Evolutionary conservation across 805 yeast genomes (phyloP).

Genomic region (Yarrowia osloensis): DNA sequence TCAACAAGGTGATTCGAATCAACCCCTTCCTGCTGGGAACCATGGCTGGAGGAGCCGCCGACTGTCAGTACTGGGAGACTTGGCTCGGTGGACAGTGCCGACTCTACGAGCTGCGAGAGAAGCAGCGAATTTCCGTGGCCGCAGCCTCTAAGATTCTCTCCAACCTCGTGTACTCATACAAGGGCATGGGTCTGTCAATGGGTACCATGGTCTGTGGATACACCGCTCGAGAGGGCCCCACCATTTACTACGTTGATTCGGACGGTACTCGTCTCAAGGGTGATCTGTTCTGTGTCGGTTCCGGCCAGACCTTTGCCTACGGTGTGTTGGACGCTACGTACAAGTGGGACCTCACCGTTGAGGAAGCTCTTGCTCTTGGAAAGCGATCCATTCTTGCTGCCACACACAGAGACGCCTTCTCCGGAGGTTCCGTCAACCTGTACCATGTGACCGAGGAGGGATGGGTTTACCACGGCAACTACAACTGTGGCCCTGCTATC

Average conservation of each 20-base stretch:
- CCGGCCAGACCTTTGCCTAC: constrained; percentile 98
- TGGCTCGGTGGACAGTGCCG: constrained; percentile 98
- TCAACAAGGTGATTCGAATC: constrained; percentile 94
- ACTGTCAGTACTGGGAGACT: constrained; percentile 98
- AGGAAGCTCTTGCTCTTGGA: constrained; percentile 91
- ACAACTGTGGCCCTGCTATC: constrained; percentile 85
- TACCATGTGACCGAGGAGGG: constrained; percentile 92
- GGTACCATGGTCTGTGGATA: constrained; percentile 99
- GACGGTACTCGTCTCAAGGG: constrained; percentile 97
- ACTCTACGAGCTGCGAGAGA: constrained; percentile 89
- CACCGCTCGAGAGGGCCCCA: constrained; percentile 92
- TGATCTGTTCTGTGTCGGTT: constrained; percentile 94
- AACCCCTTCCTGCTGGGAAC: constrained; percentile 94
- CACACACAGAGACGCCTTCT: constrained; percentile 96
- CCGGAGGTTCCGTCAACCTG: constrained; percentile 94
- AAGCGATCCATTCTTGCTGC: constrained; percentile 96
- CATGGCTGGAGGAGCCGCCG: constrained; percentile 99
- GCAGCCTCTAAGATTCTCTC: constrained; percentile 94
- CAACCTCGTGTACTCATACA: constrained; percentile 87
- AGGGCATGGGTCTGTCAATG: constrained; percentile 98
- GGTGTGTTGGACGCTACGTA: constrained; percentile 95
- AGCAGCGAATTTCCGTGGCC: constrained; percentile 91
- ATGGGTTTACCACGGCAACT: constrained; percentile 95
- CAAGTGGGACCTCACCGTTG: constrained; percentile 87
- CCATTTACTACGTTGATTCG: constrained; percentile 93